Evolutionary conservation across 352 stramenopile genomes (phyloP).

Genomic region (Plasmopara muralis): DNA sequence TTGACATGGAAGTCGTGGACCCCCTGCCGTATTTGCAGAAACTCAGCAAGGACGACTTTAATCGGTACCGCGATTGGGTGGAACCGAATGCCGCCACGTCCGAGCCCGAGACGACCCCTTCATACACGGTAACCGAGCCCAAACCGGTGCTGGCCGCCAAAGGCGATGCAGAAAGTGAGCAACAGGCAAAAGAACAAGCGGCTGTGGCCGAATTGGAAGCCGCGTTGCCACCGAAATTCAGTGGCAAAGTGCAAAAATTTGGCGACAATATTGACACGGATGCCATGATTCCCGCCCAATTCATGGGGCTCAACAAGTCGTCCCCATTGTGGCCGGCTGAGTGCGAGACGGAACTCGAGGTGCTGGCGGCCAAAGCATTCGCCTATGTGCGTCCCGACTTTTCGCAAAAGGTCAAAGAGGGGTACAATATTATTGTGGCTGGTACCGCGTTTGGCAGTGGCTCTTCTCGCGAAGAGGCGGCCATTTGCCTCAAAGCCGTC

Average conservation of each 20-base stretch:
- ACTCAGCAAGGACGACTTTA: constrained; percentile 67
- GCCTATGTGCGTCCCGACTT: constrained; percentile 80
- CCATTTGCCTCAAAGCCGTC: constrained; percentile 75
- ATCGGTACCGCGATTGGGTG: constrained; percentile 75
- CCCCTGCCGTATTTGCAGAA: constrained; percentile 47
- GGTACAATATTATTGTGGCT: constrained; percentile 77
- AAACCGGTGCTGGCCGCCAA: constrained; percentile 33
- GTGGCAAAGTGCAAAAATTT: constrained; percentile 64
- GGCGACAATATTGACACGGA: constrained; percentile 81
- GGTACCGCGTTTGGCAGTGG: constrained; percentile 67
- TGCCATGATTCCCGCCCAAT: constrained; percentile 74
- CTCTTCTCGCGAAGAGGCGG: constrained; percentile 73
- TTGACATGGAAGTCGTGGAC: constrained; percentile 70
- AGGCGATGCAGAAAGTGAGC: constrained; percentile 16
- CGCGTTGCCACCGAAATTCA: constrained; percentile 46
- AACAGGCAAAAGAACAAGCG: constrained; percentile 51
- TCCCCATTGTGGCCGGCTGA: constrained; percentile 72
- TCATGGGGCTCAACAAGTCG: constrained; percentile 76
- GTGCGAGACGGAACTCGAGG: constrained; percentile 73
- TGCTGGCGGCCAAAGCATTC: constrained; percentile 75
- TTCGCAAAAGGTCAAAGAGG: constrained; percentile 53
- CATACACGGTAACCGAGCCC: constrained; percentile 41
- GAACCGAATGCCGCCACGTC: constrained; percentile 26
- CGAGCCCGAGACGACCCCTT: constrained; percentile 16
- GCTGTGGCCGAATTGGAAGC: constrained; percentile 49